Base-by-base conservation (phyloP, 768 basidiomycete genomes). In the Suillus subluteus region DNA sequence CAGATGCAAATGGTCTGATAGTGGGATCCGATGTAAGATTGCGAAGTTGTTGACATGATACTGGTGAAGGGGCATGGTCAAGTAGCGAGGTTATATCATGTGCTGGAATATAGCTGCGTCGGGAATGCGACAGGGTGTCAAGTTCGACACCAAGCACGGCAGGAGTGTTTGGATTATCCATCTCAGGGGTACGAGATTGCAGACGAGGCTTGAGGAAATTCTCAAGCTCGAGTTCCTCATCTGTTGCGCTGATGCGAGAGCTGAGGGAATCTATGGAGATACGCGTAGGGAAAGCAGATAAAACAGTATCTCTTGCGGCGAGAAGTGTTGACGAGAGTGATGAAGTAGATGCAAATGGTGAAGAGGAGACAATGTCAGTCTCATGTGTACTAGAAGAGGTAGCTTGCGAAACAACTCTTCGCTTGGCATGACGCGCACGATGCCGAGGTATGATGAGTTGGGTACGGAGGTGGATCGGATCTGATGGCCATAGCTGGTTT, bases 401-500 rank as follows among this genome's bases (percentile, higher is more conserved):
- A 7, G 12, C 11, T 32, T 30, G 59, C 7, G 21, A 30, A 30
- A 21, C 16, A 32, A 37, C 35, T 43, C 50, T 76, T 32, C 26
- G 55, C 41, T 67, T 65, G 6, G 44, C 6, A 12, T 46, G 67
- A 52, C 58, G 63, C 5, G 50, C 18, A 43, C 74, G 48, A 26
- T 71, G 68, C 1, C 62, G 69, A 0, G 96, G 95, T 65, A 99
- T 90, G 72, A 92, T 89, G 43, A 98, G 86, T 7, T 87, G 82
- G 56, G 88, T 88, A 37, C 96, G 91, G 41, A 96, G 85, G 78
- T 97, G 94, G 56, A 99, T 92, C 1, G 94, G 86, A 75, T 99
- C 98, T 8, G 93, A 91, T 7, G 94, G 77, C 98, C 98, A 99
- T 9, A 99, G 82, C 69, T 96, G 94, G 77, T 99, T 99, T 58